Percentiles rank a stretch among this genome's conserved stretches.
Conservation (phyloP, 306 rosid genomes). For the Vigna reflexopilosa region DNA sequence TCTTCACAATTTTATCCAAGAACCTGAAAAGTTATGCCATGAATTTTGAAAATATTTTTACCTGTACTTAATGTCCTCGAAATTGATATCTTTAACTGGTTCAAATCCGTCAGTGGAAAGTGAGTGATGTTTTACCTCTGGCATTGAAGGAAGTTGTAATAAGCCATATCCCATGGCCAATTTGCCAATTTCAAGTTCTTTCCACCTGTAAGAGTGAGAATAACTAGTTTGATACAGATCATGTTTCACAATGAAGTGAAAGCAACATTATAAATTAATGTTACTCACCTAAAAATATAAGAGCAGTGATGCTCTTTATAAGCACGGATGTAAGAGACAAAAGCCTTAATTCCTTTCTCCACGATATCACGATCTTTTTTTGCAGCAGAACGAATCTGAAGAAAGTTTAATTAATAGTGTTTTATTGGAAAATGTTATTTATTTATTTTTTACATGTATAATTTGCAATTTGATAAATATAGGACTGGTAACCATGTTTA, state of each 20-base stretch:
- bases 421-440: conserved; percentile 7
- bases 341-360: conserved; percentile 91
- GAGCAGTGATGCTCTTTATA: conserved; percentile 93
- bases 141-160: conserved; percentile 84
- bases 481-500: conserved; percentile 15
- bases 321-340: conserved; percentile 90
- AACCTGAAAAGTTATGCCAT: conserved; percentile 19
- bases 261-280: conserved; percentile 25
- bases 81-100: conserved; percentile 74
- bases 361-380: conserved; percentile 87
- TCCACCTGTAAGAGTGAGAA: conserved; percentile 65
- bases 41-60: conserved; percentile 44
- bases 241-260: conserved; percentile 22
- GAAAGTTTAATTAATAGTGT: conserved; percentile 39
- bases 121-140: conserved; percentile 76
- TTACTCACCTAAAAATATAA: conserved; percentile 76
- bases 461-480: conserved; percentile 21
- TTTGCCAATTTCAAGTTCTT: conserved; percentile 94
- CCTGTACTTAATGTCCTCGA: conserved; percentile 82
- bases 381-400: conserved; percentile 76
- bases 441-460: conserved; percentile 7
- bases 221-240: conserved; percentile 25
- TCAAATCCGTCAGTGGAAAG: conserved; percentile 82
- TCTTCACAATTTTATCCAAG: conserved; percentile 25
- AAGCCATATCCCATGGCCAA: conserved; percentile 89